Base-by-base conservation (phyloP, 2,329 filamentous ascomycete genomes). In the Exophiala phaeomuriformis region DNA sequence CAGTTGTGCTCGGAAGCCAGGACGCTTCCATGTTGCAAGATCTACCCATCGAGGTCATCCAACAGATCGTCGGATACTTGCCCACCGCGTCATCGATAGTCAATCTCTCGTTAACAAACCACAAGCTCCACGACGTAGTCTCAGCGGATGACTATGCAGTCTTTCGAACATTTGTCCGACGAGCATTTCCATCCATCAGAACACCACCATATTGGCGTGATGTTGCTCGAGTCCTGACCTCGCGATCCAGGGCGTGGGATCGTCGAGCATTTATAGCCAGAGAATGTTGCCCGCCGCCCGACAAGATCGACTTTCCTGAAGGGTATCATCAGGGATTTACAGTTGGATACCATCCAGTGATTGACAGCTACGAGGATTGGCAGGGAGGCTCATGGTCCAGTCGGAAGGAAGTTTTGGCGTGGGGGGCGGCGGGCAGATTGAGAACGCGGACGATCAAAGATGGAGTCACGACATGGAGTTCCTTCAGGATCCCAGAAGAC, bases 341-440 rank as follows among this genome's bases (percentile, higher is more conserved):
- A 4, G 60, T 83, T 63, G 81, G 81, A 2, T 84, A 81, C 59
- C 75, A 75, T 28, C 81, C 82, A 12, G 72, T 73, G 40, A 73
- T 83, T 45, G 78, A 82, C 61, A 79, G 77, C 52, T 80, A 80
- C 60, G 78, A 82, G 60, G 67, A 70, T n/a, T 74, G 72, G 68
- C 71, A 68, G 40, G 71, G 71, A 2, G 66, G 67, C 1, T 67
- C 66, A 52, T 79, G 75, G 75, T 65, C 67, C 44, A 76, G 36
- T 29, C 71, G 77, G 58, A 75, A 72, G 61, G 80, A 84, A 62
- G 74, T 80, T 0, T 64, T 85, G 5, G 78, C 75, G 2, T 83
- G 79, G 75, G 80, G 80, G 49, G 81, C 81, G 8, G 82, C 78
- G 1, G 76, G 81, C 1, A 74, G 80, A 53, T 64, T 85, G 6